These are phyloP conservation scores for Cicer cuneatum DNA, from an alignment of 306 rosid species.

Conservation along the genomic window DNA sequence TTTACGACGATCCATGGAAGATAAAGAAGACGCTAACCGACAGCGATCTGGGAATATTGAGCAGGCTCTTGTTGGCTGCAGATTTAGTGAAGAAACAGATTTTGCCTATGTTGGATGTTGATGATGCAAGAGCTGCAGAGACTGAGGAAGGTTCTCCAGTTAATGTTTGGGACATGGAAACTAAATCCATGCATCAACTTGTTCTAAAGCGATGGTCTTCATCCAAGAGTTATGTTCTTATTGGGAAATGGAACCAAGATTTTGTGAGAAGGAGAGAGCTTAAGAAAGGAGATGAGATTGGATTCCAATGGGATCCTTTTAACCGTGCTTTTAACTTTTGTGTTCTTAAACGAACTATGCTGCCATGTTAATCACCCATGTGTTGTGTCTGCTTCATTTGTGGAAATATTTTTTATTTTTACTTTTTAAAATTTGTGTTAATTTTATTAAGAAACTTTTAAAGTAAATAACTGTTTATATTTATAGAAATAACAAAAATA, in stretches of 20 bases:
- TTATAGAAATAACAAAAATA: no score
- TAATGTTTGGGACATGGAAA: slow-evolving; percentile 48
- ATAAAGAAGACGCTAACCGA: slow-evolving; percentile 47
- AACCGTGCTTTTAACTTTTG: slow-evolving; percentile 41
- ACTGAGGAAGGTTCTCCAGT: slow-evolving; percentile 39
- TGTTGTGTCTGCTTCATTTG: rapidly evolving
- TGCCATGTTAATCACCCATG: no score
- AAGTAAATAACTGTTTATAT: no score
- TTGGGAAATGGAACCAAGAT: slow-evolving; percentile 50
- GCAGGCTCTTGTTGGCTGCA: slow-evolving; percentile 44
- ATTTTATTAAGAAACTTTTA: no score
- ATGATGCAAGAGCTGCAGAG: slow-evolving; percentile 34
- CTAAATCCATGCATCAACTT: slow-evolving; percentile 40
- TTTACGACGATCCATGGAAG: slow-evolving; percentile 50
- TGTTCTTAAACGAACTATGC: slow-evolving; percentile 41
- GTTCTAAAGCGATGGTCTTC: slow-evolving; percentile 50
- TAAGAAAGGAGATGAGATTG: slow-evolving; percentile 46
- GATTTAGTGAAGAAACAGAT: slow-evolving; percentile 42
- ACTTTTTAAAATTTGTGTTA: no score
- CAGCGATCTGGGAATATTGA: slow-evolving; percentile 51
- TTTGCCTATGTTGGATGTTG: slow-evolving; percentile 43
- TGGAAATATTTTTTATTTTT: no score
- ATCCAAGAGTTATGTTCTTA: slow-evolving; percentile 47
- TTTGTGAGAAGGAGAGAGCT: slow-evolving; percentile 45
- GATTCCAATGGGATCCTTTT: slow-evolving; percentile 47